Evolutionary conservation across 371 early-diverging fungal genomes (phyloP), one percentile per base, ranked within the genome.

Genomic region (Mortierella sp.): DNA sequence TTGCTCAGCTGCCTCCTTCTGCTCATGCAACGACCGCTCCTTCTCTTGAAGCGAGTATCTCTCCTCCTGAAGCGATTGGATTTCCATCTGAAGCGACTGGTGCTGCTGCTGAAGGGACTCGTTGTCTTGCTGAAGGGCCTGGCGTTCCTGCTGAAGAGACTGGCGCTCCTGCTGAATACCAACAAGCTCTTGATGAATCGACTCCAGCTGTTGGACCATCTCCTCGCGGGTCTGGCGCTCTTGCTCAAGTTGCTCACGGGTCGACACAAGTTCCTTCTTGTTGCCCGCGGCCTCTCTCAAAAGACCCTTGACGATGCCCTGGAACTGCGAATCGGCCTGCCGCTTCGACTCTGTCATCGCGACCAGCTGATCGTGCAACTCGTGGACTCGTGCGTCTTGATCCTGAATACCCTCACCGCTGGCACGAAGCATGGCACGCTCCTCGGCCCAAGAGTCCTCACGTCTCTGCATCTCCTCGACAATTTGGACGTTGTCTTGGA

Each of bases 391-490:
- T 0, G 80, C 75, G 16, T 63, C 75, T 31, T 68, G 57, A 10
- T 65, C 80, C 63, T 58, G 65, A 16, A 70, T 65, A 34, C 73
- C 76, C 2, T 70, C 76, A 9, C 42, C 72, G 19, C 54, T 47
- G 10, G 80, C 38, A 6, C 47, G 80, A 55, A 86, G 70, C 47
- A 82, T 38, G 2, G 50, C 48, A 28, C 83, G 75, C 65, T 86
- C 87, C 63, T 82, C 79, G 1, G 63, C 71, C 87, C 87, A 86
- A 8, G 72, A 19, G 8, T 86, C 83, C 42, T 86, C 87, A 34
- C 87, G 87, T 45, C 83, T 72, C 58, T 86, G 83, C 78, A 86
- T 76, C 78, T 86, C 87, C 28, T 86, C 87, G 9, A 86, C 87
- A 48, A 86, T 86, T n/a, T 86, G 80, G 31, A 82, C 80, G 58